A percentile compares a stretch with the other conserved stretches of the same genome.
Conservation (phyloP, 2,329 filamentous ascomycete species). For the Aspergillus sp. region DNA sequence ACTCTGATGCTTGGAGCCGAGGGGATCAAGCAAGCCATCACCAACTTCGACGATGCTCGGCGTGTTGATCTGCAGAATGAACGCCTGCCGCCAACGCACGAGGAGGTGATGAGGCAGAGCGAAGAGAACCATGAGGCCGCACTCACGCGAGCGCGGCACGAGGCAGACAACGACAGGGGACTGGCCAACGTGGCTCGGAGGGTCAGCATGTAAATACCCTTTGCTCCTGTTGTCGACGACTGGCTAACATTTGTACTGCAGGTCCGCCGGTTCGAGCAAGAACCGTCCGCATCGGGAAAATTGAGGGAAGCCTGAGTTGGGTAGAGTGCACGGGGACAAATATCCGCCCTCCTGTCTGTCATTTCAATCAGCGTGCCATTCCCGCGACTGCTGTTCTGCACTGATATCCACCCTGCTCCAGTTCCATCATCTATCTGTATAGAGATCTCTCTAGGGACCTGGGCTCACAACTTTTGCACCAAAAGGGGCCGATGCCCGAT, state of each 20-base stretch:
- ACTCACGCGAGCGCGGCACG: slow-evolving; percentile 72
- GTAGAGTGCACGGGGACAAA: slow-evolving; percentile 2
- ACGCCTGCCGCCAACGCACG: slow-evolving; percentile 79
- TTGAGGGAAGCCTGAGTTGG: slow-evolving; percentile 14
- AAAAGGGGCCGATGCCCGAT: not conserved
- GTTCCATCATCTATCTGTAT: not conserved
- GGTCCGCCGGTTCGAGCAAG: slow-evolving; percentile 32
- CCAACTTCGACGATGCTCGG: slow-evolving; percentile 88
- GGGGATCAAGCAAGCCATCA: slow-evolving; percentile 97
- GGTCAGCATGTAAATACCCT: slow-evolving; percentile 78
- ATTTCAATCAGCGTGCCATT: not conserved
- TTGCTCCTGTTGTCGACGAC: not conserved
- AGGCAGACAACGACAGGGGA: slow-evolving; percentile 86
- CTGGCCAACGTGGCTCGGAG: slow-evolving; percentile 78
- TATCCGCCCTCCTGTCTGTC: not conserved
- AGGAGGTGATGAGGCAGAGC: slow-evolving; percentile 77
- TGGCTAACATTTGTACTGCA: slow-evolving; percentile 12
- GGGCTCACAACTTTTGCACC: not conserved
- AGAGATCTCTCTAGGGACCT: not conserved
- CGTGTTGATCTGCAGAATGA: slow-evolving; percentile 98
- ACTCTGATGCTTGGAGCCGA: slow-evolving; percentile 97
- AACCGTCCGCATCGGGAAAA: slow-evolving; percentile 26
- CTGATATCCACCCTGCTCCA: not conserved
- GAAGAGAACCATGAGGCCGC: slow-evolving; percentile 74
- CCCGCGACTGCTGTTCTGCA: not conserved